Base-by-base conservation (phyloP, 805 yeast species). In the Zygotorulaspora danielsina region DNA sequence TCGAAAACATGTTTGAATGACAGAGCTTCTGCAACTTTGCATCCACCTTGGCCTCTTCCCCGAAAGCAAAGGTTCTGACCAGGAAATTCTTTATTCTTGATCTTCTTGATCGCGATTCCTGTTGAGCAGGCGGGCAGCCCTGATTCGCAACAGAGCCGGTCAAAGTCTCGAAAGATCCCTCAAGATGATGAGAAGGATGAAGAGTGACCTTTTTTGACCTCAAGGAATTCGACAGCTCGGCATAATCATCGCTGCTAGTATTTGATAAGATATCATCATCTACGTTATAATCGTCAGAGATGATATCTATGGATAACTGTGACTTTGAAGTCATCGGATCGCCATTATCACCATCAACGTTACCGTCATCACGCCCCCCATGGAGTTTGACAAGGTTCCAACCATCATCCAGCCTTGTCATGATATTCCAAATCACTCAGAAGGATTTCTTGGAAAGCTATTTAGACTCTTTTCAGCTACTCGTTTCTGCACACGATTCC, bases 211-310 rank as follows among this genome's bases (percentile, higher is more conserved):
- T 20, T 10, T 28, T 30, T 21, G 16, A 21, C 34, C 32, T 28
- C 15, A 39, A 35, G 9, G 39, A 30, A 13, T 36, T 39, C 12
- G 47, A 30, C 21, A 44, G 25, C 6, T 39, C 48, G 6, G 43
- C 37, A 10, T 36, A 35, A 9, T 44, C 49, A 13, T 50, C 54
- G 35, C 55, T 50, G 37, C 55, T 51, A 6, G 52, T 46, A 32
- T 48, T 48, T 6, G 55, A 51, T 16, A 51, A 28, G 20, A 51
- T 45, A 34, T 51, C 55, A 20, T 44, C 50, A 34, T 51, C 55
- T 26, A 41, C 42, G 26, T 38, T 38, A 15, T 26, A 33, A 26
- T 44, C 51, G 19, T 42, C 45, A 15, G 48, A 32, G 26, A 44
- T 36, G 36, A 38, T 30, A 18, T 41, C 45, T 18, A 41, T 31